These are phyloP conservation scores for Ilyonectria destructans DNA, from an alignment of 2,329 filamentous ascomycete species.

Conservation along the genomic window DNA sequence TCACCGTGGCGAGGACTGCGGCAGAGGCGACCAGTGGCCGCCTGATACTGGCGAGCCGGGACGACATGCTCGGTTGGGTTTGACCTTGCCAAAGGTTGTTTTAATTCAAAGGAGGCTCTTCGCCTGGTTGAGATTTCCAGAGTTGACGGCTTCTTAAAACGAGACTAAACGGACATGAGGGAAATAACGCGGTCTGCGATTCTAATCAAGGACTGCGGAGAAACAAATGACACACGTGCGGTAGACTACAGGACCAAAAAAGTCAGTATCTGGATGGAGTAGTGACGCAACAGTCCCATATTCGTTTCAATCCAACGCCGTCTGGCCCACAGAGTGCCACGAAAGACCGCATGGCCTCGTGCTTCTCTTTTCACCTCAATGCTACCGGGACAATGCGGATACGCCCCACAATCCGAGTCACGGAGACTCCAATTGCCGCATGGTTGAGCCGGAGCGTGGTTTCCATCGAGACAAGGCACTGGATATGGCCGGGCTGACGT, in stretches of 20 bases:
- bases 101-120: not conserved
- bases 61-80: conserved; percentile 51
- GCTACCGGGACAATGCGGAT: not conserved
- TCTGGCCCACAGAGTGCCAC: conserved; percentile 13
- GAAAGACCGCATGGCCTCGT: not conserved
- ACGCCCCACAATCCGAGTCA: conserved; percentile 4
- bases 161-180: not conserved
- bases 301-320: not conserved
- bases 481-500: conserved; percentile 7
- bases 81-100: not conserved
- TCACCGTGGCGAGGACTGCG: conserved; percentile 48
- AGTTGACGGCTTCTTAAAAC: not conserved
- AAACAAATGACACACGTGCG: not conserved
- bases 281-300: conserved; percentile 7
- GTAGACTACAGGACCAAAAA: not conserved
- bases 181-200: conserved; percentile 8
- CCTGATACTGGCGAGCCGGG: conserved; percentile 55
- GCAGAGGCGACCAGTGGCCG: conserved; percentile 55
- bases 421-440: conserved; percentile 12
- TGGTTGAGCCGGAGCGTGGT: conserved; percentile 10
- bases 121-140: not conserved
- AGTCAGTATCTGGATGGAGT: conserved; percentile 16
- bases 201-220: not conserved
- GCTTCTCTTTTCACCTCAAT: not conserved
- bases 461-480: conserved; percentile 9